Evolutionary conservation across 2,329 filamentous ascomycete genomes (phyloP).

Genomic region (Diaporthe sp.): DNA sequence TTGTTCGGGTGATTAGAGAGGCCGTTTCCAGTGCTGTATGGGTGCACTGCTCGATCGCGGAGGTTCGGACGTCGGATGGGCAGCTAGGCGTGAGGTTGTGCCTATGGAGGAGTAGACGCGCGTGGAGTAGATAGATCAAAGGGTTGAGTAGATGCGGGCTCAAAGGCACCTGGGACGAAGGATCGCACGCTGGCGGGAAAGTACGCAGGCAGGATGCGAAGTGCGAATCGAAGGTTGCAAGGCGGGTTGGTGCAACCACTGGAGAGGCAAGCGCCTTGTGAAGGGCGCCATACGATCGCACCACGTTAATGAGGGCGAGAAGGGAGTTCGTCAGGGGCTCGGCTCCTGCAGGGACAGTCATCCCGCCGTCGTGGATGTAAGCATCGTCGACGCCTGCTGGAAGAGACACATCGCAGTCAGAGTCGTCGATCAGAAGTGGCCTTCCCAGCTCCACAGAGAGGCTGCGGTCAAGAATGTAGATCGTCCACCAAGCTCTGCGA

Average conservation of each 20-base stretch:
- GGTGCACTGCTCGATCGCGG: conserved; percentile 83
- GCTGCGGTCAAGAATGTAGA: conserved; percentile 89
- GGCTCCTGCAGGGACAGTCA: conserved; percentile 63
- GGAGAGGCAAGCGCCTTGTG: conserved; percentile 77
- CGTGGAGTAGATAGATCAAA: conserved; percentile 82
- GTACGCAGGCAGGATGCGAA: conserved; percentile 80
- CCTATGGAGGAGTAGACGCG: conserved; percentile 86
- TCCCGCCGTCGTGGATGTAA: conserved; percentile 72
- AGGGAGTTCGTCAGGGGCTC: conserved; percentile 77
- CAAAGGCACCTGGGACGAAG: conserved; percentile 74
- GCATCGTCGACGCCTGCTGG: conserved; percentile 87
- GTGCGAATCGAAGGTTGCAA: conserved; percentile 85
- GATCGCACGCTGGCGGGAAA: conserved; percentile 82
- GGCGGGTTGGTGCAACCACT: conserved; percentile 73
- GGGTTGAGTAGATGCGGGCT: conserved; percentile 82
- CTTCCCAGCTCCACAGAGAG: conserved; percentile 84
- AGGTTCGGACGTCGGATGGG: conserved; percentile 72
- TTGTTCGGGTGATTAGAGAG: conserved; percentile 76
- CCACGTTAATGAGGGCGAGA: conserved; percentile 83
- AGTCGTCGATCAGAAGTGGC: conserved; percentile 86
- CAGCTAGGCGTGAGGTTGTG: conserved; percentile 86
- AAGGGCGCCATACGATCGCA: conserved; percentile 81
- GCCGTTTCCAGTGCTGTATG: conserved; percentile 83
- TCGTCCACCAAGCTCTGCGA: conserved; percentile 90
- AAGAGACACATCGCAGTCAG: conserved; percentile 86